Conservation (phyloP, 139 green algal genomes). For the Mesotaenium endlicherianum region DNA sequence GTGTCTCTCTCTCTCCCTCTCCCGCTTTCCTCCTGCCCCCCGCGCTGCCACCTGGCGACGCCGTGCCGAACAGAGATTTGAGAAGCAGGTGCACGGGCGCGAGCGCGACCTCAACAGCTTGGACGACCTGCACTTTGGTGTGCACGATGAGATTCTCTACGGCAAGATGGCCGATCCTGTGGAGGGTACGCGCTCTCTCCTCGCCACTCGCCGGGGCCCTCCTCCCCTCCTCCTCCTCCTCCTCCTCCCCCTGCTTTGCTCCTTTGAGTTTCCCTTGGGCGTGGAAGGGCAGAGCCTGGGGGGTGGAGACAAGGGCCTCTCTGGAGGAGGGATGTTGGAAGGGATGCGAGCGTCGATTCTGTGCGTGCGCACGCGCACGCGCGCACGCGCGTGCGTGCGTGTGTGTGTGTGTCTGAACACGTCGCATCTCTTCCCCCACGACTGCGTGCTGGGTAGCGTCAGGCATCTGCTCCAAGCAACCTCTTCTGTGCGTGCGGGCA, state of each 20-base stretch:
- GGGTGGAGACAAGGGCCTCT: too few relatives aligned
- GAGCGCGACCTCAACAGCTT: slow-evolving; percentile 59
- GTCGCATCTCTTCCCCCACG: too few relatives aligned
- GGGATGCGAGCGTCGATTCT: too few relatives aligned
- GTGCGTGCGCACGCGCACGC: too few relatives aligned
- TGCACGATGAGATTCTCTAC: slow-evolving; percentile 75
- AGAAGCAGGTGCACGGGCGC: slow-evolving; percentile 66
- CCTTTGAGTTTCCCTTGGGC: neutral
- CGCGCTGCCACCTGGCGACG: neutral
- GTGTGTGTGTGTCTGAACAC: neutral
- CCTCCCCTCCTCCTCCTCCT: neutral
- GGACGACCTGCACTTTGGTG: slow-evolving; percentile 84
- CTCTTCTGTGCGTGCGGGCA: too few relatives aligned
- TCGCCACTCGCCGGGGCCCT: neutral
- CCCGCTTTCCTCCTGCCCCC: neutral
- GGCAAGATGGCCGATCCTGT: slow-evolving; percentile 32
- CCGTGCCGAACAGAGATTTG: slow-evolving; percentile 60
- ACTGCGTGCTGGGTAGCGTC: too few relatives aligned
- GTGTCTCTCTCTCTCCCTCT: neutral
- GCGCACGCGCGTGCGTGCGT: too few relatives aligned
- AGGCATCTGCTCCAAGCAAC: too few relatives aligned
- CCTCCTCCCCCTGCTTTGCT: neutral
- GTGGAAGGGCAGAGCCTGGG: too few relatives aligned
- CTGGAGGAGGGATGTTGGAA: too few relatives aligned
- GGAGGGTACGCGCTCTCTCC: neutral